These are phyloP conservation scores for Glycine soja DNA, from an alignment of 306 rosid genomes.

Conservation along the genomic window DNA sequence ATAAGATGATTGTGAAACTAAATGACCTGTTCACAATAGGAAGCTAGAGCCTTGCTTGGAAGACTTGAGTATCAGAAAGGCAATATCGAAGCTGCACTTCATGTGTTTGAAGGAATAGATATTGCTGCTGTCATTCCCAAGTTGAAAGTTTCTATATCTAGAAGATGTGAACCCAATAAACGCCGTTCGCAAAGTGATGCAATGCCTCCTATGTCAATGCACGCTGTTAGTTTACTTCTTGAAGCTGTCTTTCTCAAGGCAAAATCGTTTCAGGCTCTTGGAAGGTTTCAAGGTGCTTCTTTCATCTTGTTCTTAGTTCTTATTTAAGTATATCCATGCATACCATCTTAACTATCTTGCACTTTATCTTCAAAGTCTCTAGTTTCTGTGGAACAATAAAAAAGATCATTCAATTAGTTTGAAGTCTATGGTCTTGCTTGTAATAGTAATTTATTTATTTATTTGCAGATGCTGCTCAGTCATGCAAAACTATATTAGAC, in stretches of 20 bases:
- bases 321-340: neutral
- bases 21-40: constrained; percentile 56
- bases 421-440: constrained; percentile 1
- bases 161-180: constrained; percentile 64
- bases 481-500: constrained; percentile 83
- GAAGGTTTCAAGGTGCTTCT: constrained; percentile 81
- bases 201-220: constrained; percentile 79
- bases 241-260: constrained; percentile 93
- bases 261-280: constrained; percentile 76
- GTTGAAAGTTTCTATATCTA: constrained; percentile 72
- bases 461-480: constrained; percentile 83
- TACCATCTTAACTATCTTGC: constrained; percentile 28
- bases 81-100: constrained; percentile 87
- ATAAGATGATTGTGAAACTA: constrained; percentile 26
- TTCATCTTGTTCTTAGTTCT: constrained; percentile 21
- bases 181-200: constrained; percentile 67
- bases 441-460: constrained; percentile 23
- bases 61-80: constrained; percentile 95
- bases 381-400: constrained; percentile 3
- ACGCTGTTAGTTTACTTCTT: constrained; percentile 86
- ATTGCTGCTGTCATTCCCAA: constrained; percentile 75
- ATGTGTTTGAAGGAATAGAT: constrained; percentile 95
- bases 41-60: constrained; percentile 96
- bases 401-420: neutral
- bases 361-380: constrained; percentile 4